Evolutionary conservation across 768 basidiomycete genomes (phyloP), one percentile per base, ranked within the genome.

Genomic region (Amanita jacksonii): DNA sequence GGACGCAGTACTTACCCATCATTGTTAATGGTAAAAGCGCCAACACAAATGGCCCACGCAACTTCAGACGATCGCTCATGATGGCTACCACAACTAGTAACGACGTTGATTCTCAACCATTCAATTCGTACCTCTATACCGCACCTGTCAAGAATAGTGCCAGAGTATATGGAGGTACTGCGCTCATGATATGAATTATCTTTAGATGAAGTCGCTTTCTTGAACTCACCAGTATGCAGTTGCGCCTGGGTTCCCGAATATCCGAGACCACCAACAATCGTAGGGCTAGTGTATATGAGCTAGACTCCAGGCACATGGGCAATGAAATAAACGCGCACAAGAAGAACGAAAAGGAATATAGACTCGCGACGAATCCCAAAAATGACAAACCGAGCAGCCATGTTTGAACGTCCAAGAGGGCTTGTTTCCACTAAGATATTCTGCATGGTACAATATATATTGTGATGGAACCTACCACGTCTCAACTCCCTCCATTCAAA

Each of bases 321-420:
- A 28, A 28, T 28, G 12, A 12, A 23, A n/a, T 6, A 63, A 74
- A 52, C 47, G 77, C 27, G 27, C 12, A 28, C 77, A 78, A 54
- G 58, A 88, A 88, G 25, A 85, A 56, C 6, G 77, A 77, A 51
- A 74, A 79, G 4, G 77, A 77, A 62, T 84, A 85, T 16, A 85
- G 63, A 37, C 78, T 73, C 56, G 82, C 76, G 22, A 82, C 70
- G 27, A 80, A 66, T 0, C 81, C 80, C 45, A 80, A 70, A 54
- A 85, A 81, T 2, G 74, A 70, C 9, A 77, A 27, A 0, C 71
- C 76, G 7, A 77, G 75, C 24, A 77, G 57, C 77, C 77, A 79
- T 1, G 69, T 65, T 54, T 81, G 79, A 8, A 77, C 61, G 46
- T 81, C 79, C 4, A 58, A 57, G 23, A 73, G 40, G 12, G 76